A percentile compares a stretch with the other conserved stretches of the same genome.
Evolutionary conservation across 2,329 filamentous ascomycete genomes (phyloP).

Genomic region (Microdochium bolleyi): DNA sequence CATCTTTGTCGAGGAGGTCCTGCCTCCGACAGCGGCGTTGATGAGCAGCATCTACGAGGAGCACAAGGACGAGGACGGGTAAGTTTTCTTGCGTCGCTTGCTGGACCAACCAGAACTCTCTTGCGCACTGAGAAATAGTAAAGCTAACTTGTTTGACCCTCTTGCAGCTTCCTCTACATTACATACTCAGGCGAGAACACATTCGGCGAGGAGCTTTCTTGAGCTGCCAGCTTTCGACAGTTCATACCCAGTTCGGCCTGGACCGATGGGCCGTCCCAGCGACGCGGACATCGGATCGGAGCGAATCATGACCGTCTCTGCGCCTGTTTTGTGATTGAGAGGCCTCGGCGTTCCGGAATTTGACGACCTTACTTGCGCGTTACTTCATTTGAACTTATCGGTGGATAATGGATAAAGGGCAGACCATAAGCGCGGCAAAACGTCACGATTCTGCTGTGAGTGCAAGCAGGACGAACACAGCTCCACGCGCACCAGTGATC

Average conservation of each 20-base stretch:
- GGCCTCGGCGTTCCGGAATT: not conserved
- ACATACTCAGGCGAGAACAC: conserved; percentile 99
- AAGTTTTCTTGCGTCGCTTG: too few relatives aligned
- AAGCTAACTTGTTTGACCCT: conserved; percentile 5
- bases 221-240: not conserved
- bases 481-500: too few relatives aligned
- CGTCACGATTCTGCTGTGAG: too few relatives aligned
- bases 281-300: not conserved
- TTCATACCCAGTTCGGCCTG: not conserved
- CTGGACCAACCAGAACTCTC: too few relatives aligned
- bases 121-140: too few relatives aligned
- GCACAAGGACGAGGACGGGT: conserved; percentile 81
- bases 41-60: conserved; percentile 99
- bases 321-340: not conserved
- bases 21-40: conserved; percentile 90
- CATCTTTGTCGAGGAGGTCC: conserved; percentile 98
- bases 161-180: conserved; percentile 84
- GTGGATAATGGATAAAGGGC: not conserved
- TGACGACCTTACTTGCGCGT: not conserved
- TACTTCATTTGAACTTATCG: not conserved
- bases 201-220: conserved; percentile 53
- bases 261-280: not conserved
- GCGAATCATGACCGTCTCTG: not conserved
- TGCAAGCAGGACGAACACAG: too few relatives aligned
- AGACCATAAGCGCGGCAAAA: too few relatives aligned